A percentile compares a stretch with the other conserved stretches of the same genome.
These are phyloP conservation scores for Teratosphaeria zuluensis DNA, from an alignment of 2,329 filamentous ascomycete species.

Conservation along the genomic window DNA sequence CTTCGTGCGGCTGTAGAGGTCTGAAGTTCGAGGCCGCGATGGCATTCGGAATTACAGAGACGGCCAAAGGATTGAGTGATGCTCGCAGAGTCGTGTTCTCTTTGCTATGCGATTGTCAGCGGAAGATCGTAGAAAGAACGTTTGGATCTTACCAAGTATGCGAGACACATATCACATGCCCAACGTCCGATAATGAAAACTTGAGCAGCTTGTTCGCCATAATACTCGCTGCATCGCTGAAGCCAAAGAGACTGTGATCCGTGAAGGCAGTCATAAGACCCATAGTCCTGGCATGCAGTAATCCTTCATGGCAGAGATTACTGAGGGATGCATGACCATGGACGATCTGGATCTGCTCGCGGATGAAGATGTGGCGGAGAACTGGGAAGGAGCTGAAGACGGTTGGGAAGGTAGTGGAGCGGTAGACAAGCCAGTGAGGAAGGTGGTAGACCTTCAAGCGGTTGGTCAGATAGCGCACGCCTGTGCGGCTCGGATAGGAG, in stretches of 20 bases:
- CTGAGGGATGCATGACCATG: constrained; percentile 95
- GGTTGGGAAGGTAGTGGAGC: constrained; percentile 85
- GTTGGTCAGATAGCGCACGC: constrained; percentile 91
- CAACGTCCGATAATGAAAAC: constrained; percentile 90
- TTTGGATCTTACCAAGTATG: constrained; percentile 69
- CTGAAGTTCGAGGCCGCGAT: constrained; percentile 94
- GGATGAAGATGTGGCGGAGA: constrained; percentile 91
- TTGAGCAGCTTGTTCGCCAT: constrained; percentile 95
- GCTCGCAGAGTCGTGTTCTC: constrained; percentile 95
- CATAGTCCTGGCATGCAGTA: constrained; percentile 93
- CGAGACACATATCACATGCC: constrained; percentile 96
- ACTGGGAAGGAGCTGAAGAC: constrained; percentile 98
- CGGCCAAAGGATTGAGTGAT: constrained; percentile 90
- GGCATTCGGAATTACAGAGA: constrained; percentile 95
- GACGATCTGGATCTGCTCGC: constrained; percentile 92
- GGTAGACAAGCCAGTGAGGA: constrained; percentile 91
- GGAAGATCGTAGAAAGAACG: neutral
- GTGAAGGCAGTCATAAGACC: constrained; percentile 92
- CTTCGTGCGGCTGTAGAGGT: constrained; percentile 46
- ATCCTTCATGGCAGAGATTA: constrained; percentile 87
- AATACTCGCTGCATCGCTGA: constrained; percentile 91
- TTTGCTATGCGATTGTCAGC: constrained; percentile 53
- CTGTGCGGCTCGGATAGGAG: constrained; percentile 50
- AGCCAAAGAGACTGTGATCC: constrained; percentile 94
- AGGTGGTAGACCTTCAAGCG: constrained; percentile 97